Evolutionary conservation across 345 rosid genomes (phyloP).

Genomic region (Bruguiera sexangula): DNA sequence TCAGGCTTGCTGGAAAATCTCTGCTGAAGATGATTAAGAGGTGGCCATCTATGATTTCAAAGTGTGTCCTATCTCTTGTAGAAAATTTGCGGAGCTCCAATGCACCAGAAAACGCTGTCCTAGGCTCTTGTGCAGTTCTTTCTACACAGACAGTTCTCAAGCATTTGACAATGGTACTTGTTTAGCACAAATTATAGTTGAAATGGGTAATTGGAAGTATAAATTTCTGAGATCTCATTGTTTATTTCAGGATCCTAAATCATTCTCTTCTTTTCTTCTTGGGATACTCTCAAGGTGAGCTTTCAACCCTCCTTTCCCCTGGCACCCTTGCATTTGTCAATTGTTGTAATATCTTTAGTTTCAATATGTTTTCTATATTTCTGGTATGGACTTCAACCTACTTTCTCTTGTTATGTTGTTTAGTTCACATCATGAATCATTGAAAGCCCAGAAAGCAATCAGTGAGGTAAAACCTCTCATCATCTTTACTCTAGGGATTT

Average conservation of each 20-base stretch:
- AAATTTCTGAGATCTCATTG: conserved; percentile 34
- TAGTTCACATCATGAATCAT: conserved; percentile 92
- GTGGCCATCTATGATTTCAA: conserved; percentile 88
- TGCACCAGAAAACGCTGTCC: conserved; percentile 69
- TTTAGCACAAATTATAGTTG: conserved; percentile 21
- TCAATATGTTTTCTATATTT: neutral
- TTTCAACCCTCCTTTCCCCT: neutral
- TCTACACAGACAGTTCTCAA: conserved; percentile 90
- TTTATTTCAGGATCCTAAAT: conserved; percentile 68
- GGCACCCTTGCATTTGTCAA: conserved; percentile 2
- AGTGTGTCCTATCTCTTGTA: conserved; percentile 72
- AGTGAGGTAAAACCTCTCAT: conserved; percentile 60
- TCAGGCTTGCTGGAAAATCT: conserved; percentile 92
- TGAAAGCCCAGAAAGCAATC: conserved; percentile 92
- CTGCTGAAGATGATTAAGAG: conserved; percentile 86
- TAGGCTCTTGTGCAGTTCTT: conserved; percentile 92
- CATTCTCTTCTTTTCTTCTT: conserved; percentile 73
- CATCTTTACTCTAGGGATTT: conserved; percentile 10
- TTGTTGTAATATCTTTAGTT: neutral
- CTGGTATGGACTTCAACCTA: neutral
- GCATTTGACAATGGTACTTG: conserved; percentile 80
- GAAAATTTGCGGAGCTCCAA: conserved; percentile 58
- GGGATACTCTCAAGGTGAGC: conserved; percentile 88
- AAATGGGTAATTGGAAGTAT: conserved; percentile 17
- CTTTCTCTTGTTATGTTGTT: conserved; percentile 23